Base-by-base conservation (phyloP, 805 yeast genomes). In the Kockiozyma suomiensis region DNA sequence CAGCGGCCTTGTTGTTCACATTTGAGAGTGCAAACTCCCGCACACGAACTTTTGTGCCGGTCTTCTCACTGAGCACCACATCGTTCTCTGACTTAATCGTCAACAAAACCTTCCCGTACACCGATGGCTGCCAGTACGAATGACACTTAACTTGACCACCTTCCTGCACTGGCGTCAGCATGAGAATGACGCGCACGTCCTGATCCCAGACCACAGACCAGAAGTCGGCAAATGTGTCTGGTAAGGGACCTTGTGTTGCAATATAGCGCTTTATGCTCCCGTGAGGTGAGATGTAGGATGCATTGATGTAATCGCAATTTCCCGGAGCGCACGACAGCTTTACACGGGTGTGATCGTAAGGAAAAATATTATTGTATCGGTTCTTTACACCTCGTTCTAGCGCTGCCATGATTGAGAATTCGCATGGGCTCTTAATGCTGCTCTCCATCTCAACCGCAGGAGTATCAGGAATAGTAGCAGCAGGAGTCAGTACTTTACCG, bases 181-280 rank as follows among this genome's bases (percentile, higher is more conserved):
- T 85, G 4, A 93, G 73, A 28, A 93, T 82, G 2, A 93, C 71
- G 5, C 88, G 85, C 12, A 85, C 81, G 19, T 78, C 72, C 65
- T 88, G 85, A 67, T 88, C 87, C 68, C 84, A 77, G 13, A 90
- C 79, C 62, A 91, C 84, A 61, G 85, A 83, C 87, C 94, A 91
- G 69, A 94, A 93, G 71, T 93, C 97, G 25, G 84, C 85, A 48
- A 88, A 81, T 0, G 99, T 90, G 37, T 83, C 84, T 0, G 79
- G 78, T 59, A 93, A 74, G 2, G 99, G 98, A 1, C 97, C 99
- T 70, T 93, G 99, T 1, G 97, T 85, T 0, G 97, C 98, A 68
- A 93, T 91, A 70, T 86, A 88, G 42, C 81, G 79, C 41, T 71
- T 68, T 10, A 64, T 64, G 64, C 76, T 69, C 69, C 73, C 47